Percentiles rank a stretch among this genome's conserved stretches.
Conservation (phyloP, 2,329 filamentous ascomycete genomes). For the Thielaviopsis musarum region DNA sequence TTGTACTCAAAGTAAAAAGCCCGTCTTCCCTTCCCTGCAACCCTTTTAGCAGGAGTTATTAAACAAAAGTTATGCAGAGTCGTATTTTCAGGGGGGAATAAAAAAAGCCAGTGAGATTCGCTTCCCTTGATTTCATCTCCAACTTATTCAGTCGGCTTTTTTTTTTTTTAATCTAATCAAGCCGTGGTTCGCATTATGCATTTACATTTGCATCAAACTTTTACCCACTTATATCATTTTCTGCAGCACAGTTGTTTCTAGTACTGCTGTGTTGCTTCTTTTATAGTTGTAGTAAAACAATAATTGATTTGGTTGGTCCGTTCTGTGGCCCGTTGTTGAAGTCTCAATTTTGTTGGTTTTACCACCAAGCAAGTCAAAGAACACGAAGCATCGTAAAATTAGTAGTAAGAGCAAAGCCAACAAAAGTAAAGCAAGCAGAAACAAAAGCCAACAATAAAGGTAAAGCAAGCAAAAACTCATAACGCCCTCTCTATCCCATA, state of each 20-base stretch:
- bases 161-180: background rate
- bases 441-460: background rate
- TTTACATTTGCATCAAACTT: too few species aligned
- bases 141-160: background rate
- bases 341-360: background rate
- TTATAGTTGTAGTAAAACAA: too few species aligned
- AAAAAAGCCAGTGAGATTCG: background rate
- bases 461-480: background rate
- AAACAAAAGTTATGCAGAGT: background rate
- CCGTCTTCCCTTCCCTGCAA: background rate
- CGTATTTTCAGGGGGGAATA: constrained; percentile 7
- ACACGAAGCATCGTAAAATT: background rate
- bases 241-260: background rate
- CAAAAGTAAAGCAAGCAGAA: background rate
- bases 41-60: background rate
- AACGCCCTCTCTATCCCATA: constrained; percentile 5
- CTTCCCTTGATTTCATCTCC: background rate
- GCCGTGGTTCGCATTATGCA: background rate
- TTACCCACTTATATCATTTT: too few species aligned
- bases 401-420: background rate
- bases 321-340: background rate
- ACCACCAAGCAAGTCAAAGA: background rate
- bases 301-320: background rate
- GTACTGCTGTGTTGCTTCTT: too few species aligned
- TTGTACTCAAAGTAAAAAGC: too few species aligned